Evolutionary conservation across 805 yeast genomes (phyloP), one percentile per base, ranked within the genome.

Genomic region (Starmerella powellii): DNA sequence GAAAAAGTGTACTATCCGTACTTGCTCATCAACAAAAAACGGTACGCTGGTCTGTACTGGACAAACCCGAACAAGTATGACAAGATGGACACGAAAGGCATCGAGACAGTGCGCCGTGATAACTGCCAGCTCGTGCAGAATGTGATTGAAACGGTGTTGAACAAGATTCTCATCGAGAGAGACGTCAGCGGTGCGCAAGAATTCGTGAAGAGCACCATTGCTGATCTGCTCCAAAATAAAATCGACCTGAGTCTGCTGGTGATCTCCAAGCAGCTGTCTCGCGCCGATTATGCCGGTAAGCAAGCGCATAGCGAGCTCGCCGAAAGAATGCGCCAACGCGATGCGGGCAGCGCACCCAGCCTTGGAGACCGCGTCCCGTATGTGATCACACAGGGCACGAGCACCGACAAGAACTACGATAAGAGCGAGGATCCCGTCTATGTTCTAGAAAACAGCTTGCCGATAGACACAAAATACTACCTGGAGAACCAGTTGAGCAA

Each of bases 341-440:
- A 91, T 58, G 80, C 94, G 0, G 99, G 99, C 19, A 80, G 94
- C 6, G 98, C 98, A 1, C 98, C 98, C 3, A 77, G 85, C 11
- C 71, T 91, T 37, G 99, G 99, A 44, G 99, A 91, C 59, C 82
- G 99, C 64, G 97, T 91, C 26, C 97, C 97, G 5, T 91, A 88
- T 58, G 98, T 91, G 28, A 87, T 91, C 45, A 80, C 83, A 52
- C 74, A 76, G 56, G 77, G 88, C 0, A 79, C 84, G 4, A 78
- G 84, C 39, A 82, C 84, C 44, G 76, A 67, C 37, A 87, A 85
- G 58, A 80, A 87, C 49, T 93, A 87, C 62, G 95, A 88, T 52
- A 86, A 91, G 62, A 87, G 96, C 1, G 99, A 91, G 61, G 99
- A 91, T 57, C 99, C 99, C 2, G 64, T 88, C 26, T 91, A 75